phyloP scores from a whole-genome alignment of 2,329 filamentous ascomycete genomes.

The Colletotrichum liaoningense region DNA sequence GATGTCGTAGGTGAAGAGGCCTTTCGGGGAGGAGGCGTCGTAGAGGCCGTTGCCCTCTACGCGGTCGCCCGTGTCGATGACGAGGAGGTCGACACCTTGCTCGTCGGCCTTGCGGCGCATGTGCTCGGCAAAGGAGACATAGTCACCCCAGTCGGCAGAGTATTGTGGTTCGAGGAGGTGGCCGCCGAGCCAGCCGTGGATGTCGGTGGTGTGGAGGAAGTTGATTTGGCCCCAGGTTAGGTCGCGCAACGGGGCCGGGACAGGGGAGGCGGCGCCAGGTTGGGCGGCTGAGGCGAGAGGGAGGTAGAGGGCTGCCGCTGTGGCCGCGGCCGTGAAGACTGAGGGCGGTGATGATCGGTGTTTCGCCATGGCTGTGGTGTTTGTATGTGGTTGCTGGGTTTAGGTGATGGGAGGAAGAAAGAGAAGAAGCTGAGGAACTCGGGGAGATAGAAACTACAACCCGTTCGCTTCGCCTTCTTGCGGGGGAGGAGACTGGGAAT shows the following conservation, averaged over 20 bases:
- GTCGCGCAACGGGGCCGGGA: constrained; percentile 83
- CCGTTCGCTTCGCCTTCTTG: background rate
- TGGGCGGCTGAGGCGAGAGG: constrained; percentile 67
- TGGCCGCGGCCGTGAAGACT: constrained; percentile 7
- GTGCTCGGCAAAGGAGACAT: constrained; percentile 90
- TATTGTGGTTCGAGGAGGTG: constrained; percentile 96
- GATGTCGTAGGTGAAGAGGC: constrained; percentile 89
- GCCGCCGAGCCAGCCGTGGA: constrained; percentile 94
- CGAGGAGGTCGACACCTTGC: constrained; percentile 83
- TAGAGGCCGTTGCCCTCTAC: constrained; percentile 96
- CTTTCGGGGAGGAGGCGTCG: constrained; percentile 88
- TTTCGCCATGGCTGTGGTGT: constrained; percentile 5
- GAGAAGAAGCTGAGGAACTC: background rate
- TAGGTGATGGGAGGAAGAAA: background rate
- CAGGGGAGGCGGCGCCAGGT: constrained; percentile 81
- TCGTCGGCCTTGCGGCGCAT: constrained; percentile 83
- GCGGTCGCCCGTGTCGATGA: constrained; percentile 95
- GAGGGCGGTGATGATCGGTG: constrained; percentile 3
- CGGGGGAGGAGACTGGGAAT: constrained; percentile 3
- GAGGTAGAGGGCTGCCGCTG: constrained; percentile 43
- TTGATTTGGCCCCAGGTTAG: constrained; percentile 95
- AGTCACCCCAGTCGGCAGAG: constrained; percentile 97
- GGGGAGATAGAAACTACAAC: background rate
- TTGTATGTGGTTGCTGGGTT: background rate
- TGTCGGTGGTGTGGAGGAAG: constrained; percentile 96